These are phyloP conservation scores for Rutstroemia sydowiana DNA, from an alignment of 2,329 filamentous ascomycete species.

Conservation along the genomic window DNA sequence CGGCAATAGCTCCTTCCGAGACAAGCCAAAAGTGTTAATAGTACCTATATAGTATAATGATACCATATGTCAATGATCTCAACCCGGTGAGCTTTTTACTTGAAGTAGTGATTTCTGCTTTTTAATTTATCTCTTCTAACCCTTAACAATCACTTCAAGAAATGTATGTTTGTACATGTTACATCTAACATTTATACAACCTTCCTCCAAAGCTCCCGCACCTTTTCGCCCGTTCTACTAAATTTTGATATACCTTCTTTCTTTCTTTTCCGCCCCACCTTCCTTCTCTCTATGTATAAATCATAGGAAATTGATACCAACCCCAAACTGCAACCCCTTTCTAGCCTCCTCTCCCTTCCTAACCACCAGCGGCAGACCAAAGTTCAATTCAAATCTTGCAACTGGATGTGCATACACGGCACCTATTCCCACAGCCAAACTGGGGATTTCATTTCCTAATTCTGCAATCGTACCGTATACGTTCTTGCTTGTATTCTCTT, in stretches of 20 bases:
- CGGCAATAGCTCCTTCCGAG: too few relatives aligned
- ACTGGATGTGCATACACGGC: constrained; percentile 92
- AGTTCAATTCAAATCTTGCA: constrained; percentile 92
- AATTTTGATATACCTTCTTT: neutral
- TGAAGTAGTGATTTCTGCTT: too few relatives aligned
- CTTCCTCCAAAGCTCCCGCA: too few relatives aligned
- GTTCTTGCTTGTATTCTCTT: constrained; percentile 22
- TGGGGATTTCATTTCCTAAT: constrained; percentile 69
- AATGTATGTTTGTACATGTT: too few relatives aligned
- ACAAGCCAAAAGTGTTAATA: too few relatives aligned
- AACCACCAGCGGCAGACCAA: constrained; percentile 76
- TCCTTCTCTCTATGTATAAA: neutral
- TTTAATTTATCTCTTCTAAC: too few relatives aligned
- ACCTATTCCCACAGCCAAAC: constrained; percentile 78
- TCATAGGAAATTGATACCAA: constrained; percentile 92
- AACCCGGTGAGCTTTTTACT: too few relatives aligned
- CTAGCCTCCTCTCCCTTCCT: constrained; percentile 78
- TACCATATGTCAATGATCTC: too few relatives aligned
- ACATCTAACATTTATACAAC: too few relatives aligned
- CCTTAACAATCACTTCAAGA: too few relatives aligned
- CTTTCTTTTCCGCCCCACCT: neutral
- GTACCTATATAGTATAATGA: too few relatives aligned
- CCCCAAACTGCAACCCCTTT: constrained; percentile 91
- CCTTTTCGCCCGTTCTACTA: too few relatives aligned
- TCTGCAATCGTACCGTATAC: constrained; percentile 57